These are phyloP conservation scores for Gaertneriomyces sp. DNA, from an alignment of 192 early-diverging fungal species.

Conservation along the genomic window DNA sequence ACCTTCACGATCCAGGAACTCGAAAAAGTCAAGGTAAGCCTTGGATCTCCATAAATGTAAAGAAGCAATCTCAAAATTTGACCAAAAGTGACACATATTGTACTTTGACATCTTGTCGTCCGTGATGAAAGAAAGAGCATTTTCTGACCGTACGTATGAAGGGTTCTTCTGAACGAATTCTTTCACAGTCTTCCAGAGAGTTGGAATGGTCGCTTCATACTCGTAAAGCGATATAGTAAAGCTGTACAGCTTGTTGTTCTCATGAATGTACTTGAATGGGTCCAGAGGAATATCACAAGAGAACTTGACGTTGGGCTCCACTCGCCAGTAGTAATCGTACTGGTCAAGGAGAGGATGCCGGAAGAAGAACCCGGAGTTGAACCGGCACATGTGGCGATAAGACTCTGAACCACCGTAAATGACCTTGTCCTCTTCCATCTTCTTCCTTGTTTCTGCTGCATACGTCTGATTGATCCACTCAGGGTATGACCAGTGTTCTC, in stretches of 20 bases:
- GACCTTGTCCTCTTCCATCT: slow-evolving; percentile 54
- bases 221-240: slow-evolving; percentile 74
- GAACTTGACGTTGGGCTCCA: slow-evolving; percentile 78
- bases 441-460: slow-evolving; percentile 50
- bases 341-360: slow-evolving; percentile 62
- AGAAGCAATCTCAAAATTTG: slow-evolving; percentile 84
- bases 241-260: slow-evolving; percentile 71
- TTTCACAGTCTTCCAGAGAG: slow-evolving; percentile 59
- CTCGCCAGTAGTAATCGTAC: slow-evolving; percentile 81
- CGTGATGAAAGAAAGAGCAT: slow-evolving; percentile 7
- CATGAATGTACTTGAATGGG: slow-evolving; percentile 72
- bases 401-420: slow-evolving; percentile 71
- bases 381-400: slow-evolving; percentile 90
- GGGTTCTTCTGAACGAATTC: slow-evolving; percentile 20
- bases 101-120: slow-evolving; percentile 49
- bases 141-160: slow-evolving; percentile 12
- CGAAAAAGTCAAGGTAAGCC: slow-evolving; percentile 64
- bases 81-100: slow-evolving; percentile 74
- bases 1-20: slow-evolving; percentile 70
- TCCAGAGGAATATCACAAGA: slow-evolving; percentile 78
- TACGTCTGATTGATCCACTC: slow-evolving; percentile 63
- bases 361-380: slow-evolving; percentile 73
- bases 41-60: slow-evolving; percentile 66
- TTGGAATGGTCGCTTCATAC: slow-evolving; percentile 61
- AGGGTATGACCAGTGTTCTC: slow-evolving; percentile 74